Conservation (phyloP, 345 rosid genomes). For the Gossypium anomalum region DNA sequence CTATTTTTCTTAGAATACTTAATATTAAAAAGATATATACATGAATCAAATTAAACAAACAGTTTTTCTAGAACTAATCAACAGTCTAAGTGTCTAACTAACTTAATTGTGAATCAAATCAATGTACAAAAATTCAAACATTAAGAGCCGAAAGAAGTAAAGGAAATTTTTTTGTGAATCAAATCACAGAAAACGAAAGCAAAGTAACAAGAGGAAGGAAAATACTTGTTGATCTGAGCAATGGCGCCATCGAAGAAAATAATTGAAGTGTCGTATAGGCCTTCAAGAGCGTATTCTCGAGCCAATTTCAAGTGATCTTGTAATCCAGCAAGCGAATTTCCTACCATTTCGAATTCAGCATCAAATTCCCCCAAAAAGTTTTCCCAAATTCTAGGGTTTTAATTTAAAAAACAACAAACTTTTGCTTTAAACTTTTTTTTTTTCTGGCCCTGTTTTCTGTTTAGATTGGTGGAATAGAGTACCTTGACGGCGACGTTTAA, state of each 20-base stretch:
- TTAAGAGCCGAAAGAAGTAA: not conserved
- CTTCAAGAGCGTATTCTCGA: constrained; percentile 91
- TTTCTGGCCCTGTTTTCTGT: not conserved
- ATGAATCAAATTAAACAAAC: no score
- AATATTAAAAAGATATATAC: not conserved
- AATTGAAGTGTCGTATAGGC: constrained; percentile 84
- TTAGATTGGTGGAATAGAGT: constrained; percentile 19
- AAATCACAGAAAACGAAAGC: not conserved
- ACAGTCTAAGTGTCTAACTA: not conserved
- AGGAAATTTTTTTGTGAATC: not conserved
- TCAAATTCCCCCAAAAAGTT: not conserved
- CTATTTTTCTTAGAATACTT: not conserved
- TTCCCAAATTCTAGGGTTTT: constrained; percentile 22
- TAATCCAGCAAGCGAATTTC: constrained; percentile 66
- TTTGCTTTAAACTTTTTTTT: not conserved
- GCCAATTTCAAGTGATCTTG: constrained; percentile 98
- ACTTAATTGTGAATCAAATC: not conserved
- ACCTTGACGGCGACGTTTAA: constrained; percentile 56
- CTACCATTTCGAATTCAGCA: constrained; percentile 34
- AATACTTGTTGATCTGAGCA: constrained; percentile 81
- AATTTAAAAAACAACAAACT: not conserved
- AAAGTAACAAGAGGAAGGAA: not conserved
- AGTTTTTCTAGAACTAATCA: no score
- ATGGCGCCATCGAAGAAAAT: constrained; percentile 94
- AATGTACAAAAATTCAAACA: not conserved